phyloP scores from a whole-genome alignment of 2,329 filamentous ascomycete genomes.

The Ophiosphaerella korrae region DNA sequence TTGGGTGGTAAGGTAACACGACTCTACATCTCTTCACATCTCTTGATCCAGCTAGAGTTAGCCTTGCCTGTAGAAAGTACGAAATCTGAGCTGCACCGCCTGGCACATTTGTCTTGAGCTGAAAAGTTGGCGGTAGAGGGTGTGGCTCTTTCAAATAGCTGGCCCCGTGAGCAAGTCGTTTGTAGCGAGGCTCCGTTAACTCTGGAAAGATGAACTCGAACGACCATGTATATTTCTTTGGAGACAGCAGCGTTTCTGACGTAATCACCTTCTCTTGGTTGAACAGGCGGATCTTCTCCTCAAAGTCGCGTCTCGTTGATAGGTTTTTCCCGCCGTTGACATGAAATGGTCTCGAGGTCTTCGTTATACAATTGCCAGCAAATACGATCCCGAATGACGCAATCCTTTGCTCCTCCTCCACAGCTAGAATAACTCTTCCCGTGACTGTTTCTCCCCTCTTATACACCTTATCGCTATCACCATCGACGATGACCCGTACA shows the following conservation, averaged over 20 bases:
- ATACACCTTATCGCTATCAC: conserved; percentile 35
- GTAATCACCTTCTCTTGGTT: conserved; percentile 31
- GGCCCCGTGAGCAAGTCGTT: conserved; percentile 31
- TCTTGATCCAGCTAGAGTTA: conserved; percentile 20
- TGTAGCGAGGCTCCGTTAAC: conserved; percentile 33
- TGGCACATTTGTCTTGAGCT: conserved; percentile 28
- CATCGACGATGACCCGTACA: conserved; percentile 39
- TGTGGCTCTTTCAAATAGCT: conserved; percentile 40
- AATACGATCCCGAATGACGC: conserved; percentile 38
- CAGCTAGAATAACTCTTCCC: conserved; percentile 37
- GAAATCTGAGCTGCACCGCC: conserved; percentile 37
- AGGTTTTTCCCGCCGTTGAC: conserved; percentile 19
- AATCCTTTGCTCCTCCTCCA: conserved; percentile 35
- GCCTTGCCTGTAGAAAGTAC: conserved; percentile 37
- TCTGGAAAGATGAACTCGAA: conserved; percentile 45
- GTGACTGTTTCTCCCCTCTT: conserved; percentile 41
- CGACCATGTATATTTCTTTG: conserved; percentile 39
- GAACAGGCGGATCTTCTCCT: conserved; percentile 39
- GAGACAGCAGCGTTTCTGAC: conserved; percentile 18
- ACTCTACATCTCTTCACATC: conserved; percentile 26
- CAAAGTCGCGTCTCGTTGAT: conserved; percentile 26
- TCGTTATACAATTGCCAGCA: conserved; percentile 39
- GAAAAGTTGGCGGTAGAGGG: conserved; percentile 41
- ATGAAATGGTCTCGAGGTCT: conserved; percentile 35
- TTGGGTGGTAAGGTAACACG: conserved; percentile 34